Base-by-base conservation (phyloP, 306 rosid species). In the Cicer judaicum region DNA sequence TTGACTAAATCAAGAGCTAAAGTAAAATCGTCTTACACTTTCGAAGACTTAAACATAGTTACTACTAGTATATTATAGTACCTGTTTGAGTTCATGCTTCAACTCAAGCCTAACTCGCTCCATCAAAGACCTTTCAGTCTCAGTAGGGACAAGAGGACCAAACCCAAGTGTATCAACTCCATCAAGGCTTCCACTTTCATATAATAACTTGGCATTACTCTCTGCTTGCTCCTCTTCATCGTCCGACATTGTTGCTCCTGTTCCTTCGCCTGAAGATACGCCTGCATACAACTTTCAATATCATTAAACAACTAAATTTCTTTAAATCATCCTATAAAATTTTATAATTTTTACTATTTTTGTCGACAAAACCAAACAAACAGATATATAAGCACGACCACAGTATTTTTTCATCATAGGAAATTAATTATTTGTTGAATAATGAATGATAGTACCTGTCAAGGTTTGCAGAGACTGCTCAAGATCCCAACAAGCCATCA, bases 241-340 rank as follows among this genome's bases (percentile, higher is more conserved):
- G 34, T 93, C 97, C 0, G 98, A 93, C 98, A 91, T 93, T 79
- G 98, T 93, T 75, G 92, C 97, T n/a, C 98, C 98, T 14, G 94
- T 88, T 74, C 97, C 94, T 79, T 89, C 96, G 9, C 90, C 96
- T 5, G 96, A 88, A 11, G 97, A 88, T 39, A 88, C 93, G 72
- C 96, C 98, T 65, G 54, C 52, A 9, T 7, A 64, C 9, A 2
- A 16, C 9, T 24, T 8, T 59, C 34, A 2, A 24, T 3, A 24
- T 29, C 5, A 59, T 19, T 55, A 16, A 16, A 15, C 38, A 24
- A 24, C 34, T 24, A 2, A 24, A 24, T 24, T 24, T 24, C 4
- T 24, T 24, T 24, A 24, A 24, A 24, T 24, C 4, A 24, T 24
- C 34, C 3, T 24, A 24, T 24, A 24, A 24, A 24, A 24, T 24